A percentile compares a stretch with the other conserved stretches of the same genome.
These are phyloP conservation scores for Cladosporium sp. DNA, from an alignment of 2,329 filamentous ascomycete genomes.

Conservation along the genomic window DNA sequence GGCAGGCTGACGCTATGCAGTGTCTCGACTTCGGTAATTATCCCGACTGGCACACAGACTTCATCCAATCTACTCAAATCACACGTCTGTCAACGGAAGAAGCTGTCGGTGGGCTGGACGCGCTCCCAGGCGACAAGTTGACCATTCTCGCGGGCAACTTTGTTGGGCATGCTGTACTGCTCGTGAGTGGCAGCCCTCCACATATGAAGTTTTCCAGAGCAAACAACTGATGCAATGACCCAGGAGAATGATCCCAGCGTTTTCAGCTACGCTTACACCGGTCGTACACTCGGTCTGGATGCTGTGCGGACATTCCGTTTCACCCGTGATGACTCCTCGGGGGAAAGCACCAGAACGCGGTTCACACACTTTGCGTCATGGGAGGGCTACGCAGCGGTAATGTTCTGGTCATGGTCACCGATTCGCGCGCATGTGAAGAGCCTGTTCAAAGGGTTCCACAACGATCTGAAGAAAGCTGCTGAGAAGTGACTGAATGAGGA, in stretches of 20 bases:
- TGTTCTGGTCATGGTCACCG: conserved; percentile 1
- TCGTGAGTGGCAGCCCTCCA: not conserved
- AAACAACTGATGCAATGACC: not conserved
- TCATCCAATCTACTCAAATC: not conserved
- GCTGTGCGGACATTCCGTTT: conserved; percentile 3
- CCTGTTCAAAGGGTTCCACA: conserved; percentile 1
- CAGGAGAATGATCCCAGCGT: not conserved
- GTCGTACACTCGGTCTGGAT: conserved; percentile 3
- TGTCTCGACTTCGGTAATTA: conserved; percentile 7
- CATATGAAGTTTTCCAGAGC: not conserved
- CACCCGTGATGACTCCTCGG: not conserved
- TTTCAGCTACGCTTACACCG: conserved; percentile 6
- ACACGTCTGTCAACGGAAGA: not conserved
- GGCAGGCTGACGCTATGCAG: not conserved
- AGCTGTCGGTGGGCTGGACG: not conserved
- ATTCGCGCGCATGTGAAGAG: not conserved
- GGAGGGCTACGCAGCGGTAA: not conserved
- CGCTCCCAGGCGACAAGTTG: not conserved
- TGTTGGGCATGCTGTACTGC: conserved; percentile 1
- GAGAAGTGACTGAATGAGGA: not conserved
- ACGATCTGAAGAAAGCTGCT: not conserved
- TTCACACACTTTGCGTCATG: not conserved
- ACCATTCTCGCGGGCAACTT: conserved; percentile 4
- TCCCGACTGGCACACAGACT: conserved; percentile 9
- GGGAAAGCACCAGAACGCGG: not conserved